phyloP scores from a whole-genome alignment of 176 grass and related monocot genomes.

The Ensete ventricosum region DNA sequence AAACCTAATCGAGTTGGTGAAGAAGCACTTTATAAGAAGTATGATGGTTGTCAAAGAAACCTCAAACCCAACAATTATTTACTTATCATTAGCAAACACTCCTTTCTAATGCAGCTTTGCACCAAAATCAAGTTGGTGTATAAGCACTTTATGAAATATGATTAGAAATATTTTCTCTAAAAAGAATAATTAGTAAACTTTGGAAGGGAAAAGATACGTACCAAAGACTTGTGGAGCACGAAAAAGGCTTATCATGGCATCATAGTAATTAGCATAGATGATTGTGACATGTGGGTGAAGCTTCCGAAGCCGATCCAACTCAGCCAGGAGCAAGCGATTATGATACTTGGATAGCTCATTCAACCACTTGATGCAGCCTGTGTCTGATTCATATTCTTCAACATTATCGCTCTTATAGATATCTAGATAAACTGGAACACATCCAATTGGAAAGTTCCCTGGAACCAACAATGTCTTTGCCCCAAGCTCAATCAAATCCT shows the following conservation, averaged over 20 bases:
- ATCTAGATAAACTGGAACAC: slow-evolving; percentile 12
- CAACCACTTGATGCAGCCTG: slow-evolving; percentile 24
- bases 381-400: slow-evolving; percentile 9
- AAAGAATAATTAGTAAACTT: neutral
- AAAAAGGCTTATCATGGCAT: slow-evolving; percentile 3
- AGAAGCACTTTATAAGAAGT: neutral
- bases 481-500: slow-evolving; percentile 6
- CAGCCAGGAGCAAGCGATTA: slow-evolving; percentile 11
- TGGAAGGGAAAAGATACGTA: neutral
- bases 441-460: slow-evolving; percentile 9
- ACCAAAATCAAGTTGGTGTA: neutral
- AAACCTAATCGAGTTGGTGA: too few species aligned
- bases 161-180: neutral
- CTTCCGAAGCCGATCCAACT: neutral
- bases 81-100: neutral
- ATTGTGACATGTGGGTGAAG: neutral
- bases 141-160: neutral
- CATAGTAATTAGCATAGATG: slow-evolving; percentile 31
- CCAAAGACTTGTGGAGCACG: slow-evolving; percentile 5
- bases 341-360: slow-evolving; percentile 31
- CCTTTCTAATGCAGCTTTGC: neutral
- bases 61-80: neutral
- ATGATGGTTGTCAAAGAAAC: neutral
- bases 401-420: neutral
- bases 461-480: slow-evolving; percentile 17